phyloP scores from a whole-genome alignment of 2,329 filamentous ascomycete species.

The Botrytis porri region DNA sequence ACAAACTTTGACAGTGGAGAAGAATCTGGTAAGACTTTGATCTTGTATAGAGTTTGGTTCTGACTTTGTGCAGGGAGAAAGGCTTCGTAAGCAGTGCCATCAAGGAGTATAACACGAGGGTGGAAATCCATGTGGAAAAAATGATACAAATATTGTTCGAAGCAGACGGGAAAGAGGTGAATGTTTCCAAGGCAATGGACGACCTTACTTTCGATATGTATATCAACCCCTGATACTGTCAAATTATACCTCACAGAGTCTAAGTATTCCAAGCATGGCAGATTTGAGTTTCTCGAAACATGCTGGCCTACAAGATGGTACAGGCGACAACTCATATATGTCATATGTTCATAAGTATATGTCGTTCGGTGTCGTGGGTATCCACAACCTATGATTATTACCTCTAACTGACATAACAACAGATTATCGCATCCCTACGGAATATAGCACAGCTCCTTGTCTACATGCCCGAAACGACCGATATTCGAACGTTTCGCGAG shows the following conservation, averaged over 20 bases:
- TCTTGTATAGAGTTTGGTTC: neutral
- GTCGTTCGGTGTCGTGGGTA: conserved; percentile 18
- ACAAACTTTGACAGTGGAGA: conserved; percentile 19
- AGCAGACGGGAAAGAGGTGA: conserved; percentile 16
- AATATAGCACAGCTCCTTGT: conserved; percentile 21
- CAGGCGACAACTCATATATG: conserved; percentile 23
- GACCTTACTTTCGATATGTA: conserved; percentile 26
- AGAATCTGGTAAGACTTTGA: conserved; percentile 19
- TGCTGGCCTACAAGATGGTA: conserved; percentile 24
- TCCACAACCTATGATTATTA: neutral
- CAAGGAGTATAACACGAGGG: conserved; percentile 22
- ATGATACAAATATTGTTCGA: conserved; percentile 17
- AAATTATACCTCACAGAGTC: neutral
- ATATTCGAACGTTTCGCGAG: conserved; percentile 20
- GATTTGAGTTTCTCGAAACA: conserved; percentile 25
- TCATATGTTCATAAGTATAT: conserved; percentile 26
- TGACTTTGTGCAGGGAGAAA: conserved; percentile 16
- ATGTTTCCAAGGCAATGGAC: conserved; percentile 20
- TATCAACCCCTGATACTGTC: neutral
- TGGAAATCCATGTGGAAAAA: conserved; percentile 24
- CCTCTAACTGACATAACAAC: neutral
- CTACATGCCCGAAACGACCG: conserved; percentile 20
- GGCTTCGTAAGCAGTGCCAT: conserved; percentile 22
- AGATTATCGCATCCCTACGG: conserved; percentile 21
- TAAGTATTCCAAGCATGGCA: conserved; percentile 22